A percentile compares a stretch with the other conserved stretches of the same genome.
Evolutionary conservation across 768 basidiomycete species (phyloP).

Genomic region (Pleurotus tuber-regium): DNA sequence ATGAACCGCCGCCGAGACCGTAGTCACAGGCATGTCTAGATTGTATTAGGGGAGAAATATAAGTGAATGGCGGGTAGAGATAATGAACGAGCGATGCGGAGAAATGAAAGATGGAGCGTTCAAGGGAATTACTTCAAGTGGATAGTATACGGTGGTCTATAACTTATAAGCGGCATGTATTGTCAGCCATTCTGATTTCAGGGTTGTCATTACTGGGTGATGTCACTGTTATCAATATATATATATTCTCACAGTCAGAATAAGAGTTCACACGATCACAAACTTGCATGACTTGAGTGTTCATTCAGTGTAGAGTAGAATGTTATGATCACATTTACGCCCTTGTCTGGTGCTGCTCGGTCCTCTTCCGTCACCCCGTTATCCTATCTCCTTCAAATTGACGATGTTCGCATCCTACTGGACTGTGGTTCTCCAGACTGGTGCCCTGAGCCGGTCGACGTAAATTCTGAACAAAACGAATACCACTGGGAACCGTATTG

Average conservation of each 20-base stretch:
- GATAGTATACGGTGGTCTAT: no score
- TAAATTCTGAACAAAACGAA: constrained; percentile 26
- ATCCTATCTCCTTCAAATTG: constrained; percentile 87
- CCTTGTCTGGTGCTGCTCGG: constrained; percentile 81
- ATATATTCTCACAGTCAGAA: background rate
- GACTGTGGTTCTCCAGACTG: constrained; percentile 94
- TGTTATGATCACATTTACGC: constrained; percentile 95
- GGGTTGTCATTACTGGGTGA: no score
- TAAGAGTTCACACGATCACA: background rate
- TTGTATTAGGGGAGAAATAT: background rate
- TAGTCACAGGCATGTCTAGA: constrained; percentile 47
- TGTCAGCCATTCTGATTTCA: no score
- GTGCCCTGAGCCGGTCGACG: constrained; percentile 54
- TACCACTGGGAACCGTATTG: constrained; percentile 67
- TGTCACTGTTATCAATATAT: no score
- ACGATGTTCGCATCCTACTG: constrained; percentile 89
- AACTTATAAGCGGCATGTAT: no score
- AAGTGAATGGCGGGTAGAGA: no score
- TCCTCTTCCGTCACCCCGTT: constrained; percentile 62
- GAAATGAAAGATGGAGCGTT: background rate
- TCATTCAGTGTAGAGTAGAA: no score
- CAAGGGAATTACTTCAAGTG: no score
- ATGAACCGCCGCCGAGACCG: constrained; percentile 49
- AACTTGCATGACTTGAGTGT: background rate
- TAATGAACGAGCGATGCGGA: no score